These are phyloP conservation scores for Trametes punicea DNA, from an alignment of 768 basidiomycete species.

Conservation along the genomic window DNA sequence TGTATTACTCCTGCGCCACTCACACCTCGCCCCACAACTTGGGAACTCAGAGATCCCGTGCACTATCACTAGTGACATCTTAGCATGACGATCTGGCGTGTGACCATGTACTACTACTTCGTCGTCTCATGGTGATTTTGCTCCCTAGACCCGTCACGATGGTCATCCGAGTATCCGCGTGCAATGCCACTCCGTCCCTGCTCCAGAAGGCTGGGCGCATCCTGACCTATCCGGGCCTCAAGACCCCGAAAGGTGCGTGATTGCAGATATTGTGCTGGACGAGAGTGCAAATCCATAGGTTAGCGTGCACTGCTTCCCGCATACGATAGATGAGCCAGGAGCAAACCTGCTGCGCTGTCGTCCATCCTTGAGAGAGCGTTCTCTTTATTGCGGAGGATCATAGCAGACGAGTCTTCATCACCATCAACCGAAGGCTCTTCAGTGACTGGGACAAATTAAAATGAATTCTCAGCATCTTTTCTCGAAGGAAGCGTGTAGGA, in stretches of 20 bases:
- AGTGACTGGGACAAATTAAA: neutral
- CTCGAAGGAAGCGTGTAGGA: neutral
- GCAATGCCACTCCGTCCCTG: conserved; percentile 91
- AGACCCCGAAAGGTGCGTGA: conserved; percentile 76
- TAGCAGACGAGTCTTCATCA: conserved; percentile 34
- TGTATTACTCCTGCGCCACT: no score
- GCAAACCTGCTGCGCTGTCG: conserved; percentile 72
- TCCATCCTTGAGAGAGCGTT: conserved; percentile 48
- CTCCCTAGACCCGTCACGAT: neutral
- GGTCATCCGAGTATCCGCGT: conserved; percentile 56
- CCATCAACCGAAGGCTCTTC: conserved; percentile 16
- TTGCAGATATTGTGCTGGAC: conserved; percentile 65
- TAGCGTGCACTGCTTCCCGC: conserved; percentile 5
- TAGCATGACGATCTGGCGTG: no score
- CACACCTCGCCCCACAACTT: neutral
- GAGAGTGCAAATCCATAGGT: no score
- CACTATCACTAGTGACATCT: neutral
- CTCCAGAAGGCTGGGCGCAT: conserved; percentile 77
- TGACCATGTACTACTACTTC: neutral
- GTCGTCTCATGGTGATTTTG: neutral
- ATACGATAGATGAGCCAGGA: neutral
- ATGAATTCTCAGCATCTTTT: neutral
- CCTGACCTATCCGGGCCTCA: conserved; percentile 72
- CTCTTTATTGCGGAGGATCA: conserved; percentile 66
- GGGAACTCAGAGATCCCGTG: neutral